These are phyloP conservation scores for Xylariaceae sp. DNA, from an alignment of 2,329 filamentous ascomycete genomes.

Conservation along the genomic window DNA sequence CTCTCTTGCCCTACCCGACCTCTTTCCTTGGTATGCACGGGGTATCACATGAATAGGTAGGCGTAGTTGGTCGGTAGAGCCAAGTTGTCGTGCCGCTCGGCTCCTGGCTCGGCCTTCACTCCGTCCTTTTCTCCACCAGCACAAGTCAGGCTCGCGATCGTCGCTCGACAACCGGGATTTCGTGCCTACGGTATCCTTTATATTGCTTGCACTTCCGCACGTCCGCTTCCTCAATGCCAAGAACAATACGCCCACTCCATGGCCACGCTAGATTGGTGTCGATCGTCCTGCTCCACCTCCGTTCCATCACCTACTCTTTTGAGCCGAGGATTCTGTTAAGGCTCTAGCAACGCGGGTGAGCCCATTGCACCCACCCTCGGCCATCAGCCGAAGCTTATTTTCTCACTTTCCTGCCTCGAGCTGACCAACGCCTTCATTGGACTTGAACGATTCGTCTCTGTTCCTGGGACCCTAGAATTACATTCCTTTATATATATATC, in stretches of 20 bases:
- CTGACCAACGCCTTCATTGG: conserved; percentile 13
- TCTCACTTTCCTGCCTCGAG: conserved; percentile 3
- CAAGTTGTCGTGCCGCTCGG: background rate
- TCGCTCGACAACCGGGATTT: conserved; percentile 8
- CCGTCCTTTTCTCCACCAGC: background rate
- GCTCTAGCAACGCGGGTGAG: conserved; percentile 6
- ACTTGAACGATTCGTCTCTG: conserved; percentile 10
- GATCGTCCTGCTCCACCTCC: conserved; percentile 13
- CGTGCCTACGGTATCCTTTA: background rate
- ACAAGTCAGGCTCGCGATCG: conserved; percentile 12
- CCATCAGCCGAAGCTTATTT: conserved; percentile 8
- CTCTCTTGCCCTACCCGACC: background rate
- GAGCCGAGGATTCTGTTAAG: conserved; percentile 26
- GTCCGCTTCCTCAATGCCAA: conserved; percentile 21
- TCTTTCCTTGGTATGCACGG: background rate
- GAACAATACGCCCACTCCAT: conserved; percentile 17
- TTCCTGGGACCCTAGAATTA: conserved; percentile 12
- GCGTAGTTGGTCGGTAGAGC: background rate
- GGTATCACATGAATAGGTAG: background rate
- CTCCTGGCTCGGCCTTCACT: no score
- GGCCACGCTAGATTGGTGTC: conserved; percentile 21
- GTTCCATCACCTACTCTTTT: conserved; percentile 30
- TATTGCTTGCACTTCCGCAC: no score
- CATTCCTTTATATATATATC: background rate
- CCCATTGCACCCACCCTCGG: conserved; percentile 13